A percentile compares a stretch with the other conserved stretches of the same genome.
Evolutionary conservation across 129 eudicot species (phyloP).

Genomic region (Tagetes erecta): DNA sequence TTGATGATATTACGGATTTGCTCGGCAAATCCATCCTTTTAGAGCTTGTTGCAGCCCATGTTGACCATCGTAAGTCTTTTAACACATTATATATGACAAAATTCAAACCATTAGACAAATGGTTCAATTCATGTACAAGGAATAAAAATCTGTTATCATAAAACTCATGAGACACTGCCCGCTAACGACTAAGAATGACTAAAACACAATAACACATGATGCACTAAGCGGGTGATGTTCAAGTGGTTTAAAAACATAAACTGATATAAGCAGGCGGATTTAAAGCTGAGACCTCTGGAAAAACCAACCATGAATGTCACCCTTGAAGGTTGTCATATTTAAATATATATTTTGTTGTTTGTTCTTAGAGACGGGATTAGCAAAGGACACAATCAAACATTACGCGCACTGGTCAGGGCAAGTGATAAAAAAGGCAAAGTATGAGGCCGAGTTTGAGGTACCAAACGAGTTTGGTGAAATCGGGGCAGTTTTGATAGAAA

Average conservation of each 20-base stretch:
- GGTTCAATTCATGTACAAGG: too few relatives aligned
- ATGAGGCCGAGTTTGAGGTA: conserved; percentile 41
- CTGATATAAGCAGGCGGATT: too few relatives aligned
- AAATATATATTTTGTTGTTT: not conserved
- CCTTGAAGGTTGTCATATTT: too few relatives aligned
- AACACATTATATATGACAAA: not conserved
- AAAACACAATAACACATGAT: too few relatives aligned
- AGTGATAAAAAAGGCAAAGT: conserved; percentile 27
- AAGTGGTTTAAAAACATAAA: too few relatives aligned
- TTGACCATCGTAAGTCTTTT: conserved; percentile 51
- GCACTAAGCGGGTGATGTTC: too few relatives aligned
- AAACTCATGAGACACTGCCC: too few relatives aligned
- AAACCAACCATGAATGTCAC: too few relatives aligned
- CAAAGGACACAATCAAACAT: conserved; percentile 38
- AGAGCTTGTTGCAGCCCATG: conserved; percentile 66
- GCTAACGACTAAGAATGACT: too few relatives aligned
- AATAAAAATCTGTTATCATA: too few relatives aligned
- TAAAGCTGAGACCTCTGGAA: too few relatives aligned
- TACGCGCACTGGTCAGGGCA: conserved; percentile 41
- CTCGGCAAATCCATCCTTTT: conserved; percentile 59
- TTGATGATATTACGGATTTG: conserved; percentile 52
- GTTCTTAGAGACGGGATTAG: conserved; percentile 43
- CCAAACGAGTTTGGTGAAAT: conserved; percentile 55
- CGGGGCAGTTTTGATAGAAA: conserved; percentile 58
- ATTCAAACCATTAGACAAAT: too few relatives aligned